A percentile compares a stretch with the other conserved stretches of the same genome.
Conservation (phyloP, 371 early-diverging fungal species). For the Phascolomyces articulosus region DNA sequence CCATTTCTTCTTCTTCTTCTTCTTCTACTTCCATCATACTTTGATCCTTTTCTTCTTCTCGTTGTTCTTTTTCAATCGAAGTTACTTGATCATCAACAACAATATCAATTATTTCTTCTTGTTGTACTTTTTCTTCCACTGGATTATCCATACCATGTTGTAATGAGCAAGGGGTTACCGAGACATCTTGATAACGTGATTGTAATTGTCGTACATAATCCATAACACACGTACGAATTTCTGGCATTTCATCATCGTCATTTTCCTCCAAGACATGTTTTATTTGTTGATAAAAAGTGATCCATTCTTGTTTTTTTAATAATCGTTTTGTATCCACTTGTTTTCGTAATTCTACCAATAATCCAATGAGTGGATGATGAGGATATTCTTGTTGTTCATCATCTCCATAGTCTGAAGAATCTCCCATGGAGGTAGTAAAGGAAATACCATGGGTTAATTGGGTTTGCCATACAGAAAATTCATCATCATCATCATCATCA, state of each 20-base stretch:
- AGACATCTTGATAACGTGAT: neutral
- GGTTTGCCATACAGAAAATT: neutral
- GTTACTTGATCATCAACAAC: neutral
- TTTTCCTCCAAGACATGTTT: neutral
- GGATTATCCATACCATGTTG: too few species aligned
- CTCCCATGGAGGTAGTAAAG: neutral
- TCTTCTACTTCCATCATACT: too few species aligned
- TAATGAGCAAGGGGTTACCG: too few species aligned
- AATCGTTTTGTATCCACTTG: neutral
- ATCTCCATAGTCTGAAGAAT: neutral
- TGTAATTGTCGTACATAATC: neutral
- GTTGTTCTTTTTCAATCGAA: too few species aligned
- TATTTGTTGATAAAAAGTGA: neutral
- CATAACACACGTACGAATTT: conserved; percentile 1
- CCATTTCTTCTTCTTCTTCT: conserved; percentile 12
- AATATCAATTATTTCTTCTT: neutral
- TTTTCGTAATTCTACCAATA: conserved; percentile 3
- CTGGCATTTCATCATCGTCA: neutral
- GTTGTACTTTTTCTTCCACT: too few species aligned
- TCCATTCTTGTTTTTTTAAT: conserved; percentile 1
- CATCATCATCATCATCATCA: conserved; percentile 11
- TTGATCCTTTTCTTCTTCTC: neutral
- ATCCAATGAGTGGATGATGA: neutral
- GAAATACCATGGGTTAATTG: neutral
- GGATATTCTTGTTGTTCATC: conserved; percentile 9